These are phyloP conservation scores for Trichoderma gracile DNA, from an alignment of 2,329 filamentous ascomycete genomes.

Conservation along the genomic window DNA sequence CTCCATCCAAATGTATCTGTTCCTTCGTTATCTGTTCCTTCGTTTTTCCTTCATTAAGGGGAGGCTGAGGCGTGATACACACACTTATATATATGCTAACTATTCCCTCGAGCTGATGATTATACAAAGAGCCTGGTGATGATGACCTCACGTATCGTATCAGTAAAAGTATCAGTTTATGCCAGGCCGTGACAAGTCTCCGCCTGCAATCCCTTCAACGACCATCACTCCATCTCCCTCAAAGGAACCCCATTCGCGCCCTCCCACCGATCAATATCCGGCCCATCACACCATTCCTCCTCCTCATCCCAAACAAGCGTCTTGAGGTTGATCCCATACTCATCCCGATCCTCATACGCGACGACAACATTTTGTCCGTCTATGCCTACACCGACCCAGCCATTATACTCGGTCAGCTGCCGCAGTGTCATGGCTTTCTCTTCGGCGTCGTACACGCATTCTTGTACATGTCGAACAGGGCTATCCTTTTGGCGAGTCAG, in stretches of 20 bases:
- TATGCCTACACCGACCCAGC: background rate
- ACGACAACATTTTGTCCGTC: background rate
- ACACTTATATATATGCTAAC: too few species aligned
- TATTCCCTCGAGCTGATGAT: too few species aligned
- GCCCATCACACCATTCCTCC: background rate
- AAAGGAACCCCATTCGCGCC: background rate
- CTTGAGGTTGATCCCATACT: background rate
- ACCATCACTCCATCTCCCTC: background rate
- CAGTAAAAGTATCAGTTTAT: too few species aligned
- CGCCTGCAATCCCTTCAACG: too few species aligned
- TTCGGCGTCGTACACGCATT: background rate
- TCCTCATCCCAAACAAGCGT: background rate
- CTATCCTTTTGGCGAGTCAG: background rate
- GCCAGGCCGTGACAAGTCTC: too few species aligned
- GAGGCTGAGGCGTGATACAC: too few species aligned
- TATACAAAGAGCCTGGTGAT: too few species aligned
- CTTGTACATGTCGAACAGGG: background rate
- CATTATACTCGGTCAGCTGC: background rate
- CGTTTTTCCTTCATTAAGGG: too few species aligned
- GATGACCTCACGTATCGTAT: too few species aligned
- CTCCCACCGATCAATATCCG: background rate
- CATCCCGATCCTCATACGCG: background rate
- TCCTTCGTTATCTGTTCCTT: too few species aligned
- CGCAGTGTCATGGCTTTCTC: background rate
- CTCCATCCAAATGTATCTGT: too few species aligned